Evolutionary conservation across 306 rosid genomes (phyloP), one percentile per base, ranked within the genome.

Genomic region (Prunus mume): DNA sequence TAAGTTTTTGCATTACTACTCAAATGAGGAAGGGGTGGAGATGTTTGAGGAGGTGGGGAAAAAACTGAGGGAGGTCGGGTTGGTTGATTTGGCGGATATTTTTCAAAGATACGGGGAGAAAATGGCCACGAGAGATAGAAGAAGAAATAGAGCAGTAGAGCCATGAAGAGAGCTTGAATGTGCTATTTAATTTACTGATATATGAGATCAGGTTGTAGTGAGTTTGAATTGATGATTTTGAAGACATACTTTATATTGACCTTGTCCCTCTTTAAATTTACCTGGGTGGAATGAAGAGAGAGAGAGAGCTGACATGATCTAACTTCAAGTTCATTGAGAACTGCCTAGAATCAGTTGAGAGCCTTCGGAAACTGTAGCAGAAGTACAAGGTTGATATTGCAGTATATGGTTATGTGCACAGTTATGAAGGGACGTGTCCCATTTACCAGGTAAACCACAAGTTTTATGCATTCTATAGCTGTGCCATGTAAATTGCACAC

Each of bases 381-480:
- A 92, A 92, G 82, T 90, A 90, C 60, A 92, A 89, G 86, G 98
- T 92, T 24, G 98, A 95, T 78, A 79, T 95, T 60, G 97, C 96
- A 55, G 68, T 95, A 78, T 95, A 90, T 76, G 98, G 98, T 41
- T 96, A 95, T 74, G 98, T 95, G 32, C 98, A 95, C 80, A 95
- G 79, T 82, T 95, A 95, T 14, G 97, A 95, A 88, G 90, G 98
- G 79, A 85, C 96, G 19, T 95, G 98, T 85, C 98, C 98, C 17
- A 45, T 95, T 17, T 92, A 89, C 81, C 87, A 95, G 98, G 98
- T 92, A 77, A 27, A 19, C n/a, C 49, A 52, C 25, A 69, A 49
- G 32, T 24, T 12, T 17, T 19, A 15, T n/a, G 15, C 49, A 43
- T 20, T 45, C 9, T 15, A 38, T 38, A 6, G 43, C 43, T 38